Base-by-base conservation (phyloP, 2,329 filamentous ascomycete genomes). In the Reticulascus tulasneorum region DNA sequence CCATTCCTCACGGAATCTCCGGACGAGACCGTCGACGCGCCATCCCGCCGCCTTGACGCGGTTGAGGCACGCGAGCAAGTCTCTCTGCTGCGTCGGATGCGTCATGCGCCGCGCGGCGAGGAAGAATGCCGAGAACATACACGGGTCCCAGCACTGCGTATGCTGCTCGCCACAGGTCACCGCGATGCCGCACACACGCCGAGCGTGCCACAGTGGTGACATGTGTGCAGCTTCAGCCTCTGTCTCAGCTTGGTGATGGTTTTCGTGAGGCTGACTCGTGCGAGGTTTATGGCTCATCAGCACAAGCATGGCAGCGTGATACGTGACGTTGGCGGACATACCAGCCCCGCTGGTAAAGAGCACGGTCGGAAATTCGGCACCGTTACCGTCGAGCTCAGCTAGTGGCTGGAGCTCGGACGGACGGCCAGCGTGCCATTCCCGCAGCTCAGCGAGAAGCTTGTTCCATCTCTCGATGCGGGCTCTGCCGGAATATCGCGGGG, bases 321-420 rank as follows among this genome's bases (percentile, higher is more conserved):
- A 77, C 4, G 77, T 55, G 45, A 77, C 73, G 41, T 76, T 78
- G 4, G 69, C 73, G 1, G 75, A 50, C n/a, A 75, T 50, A 0
- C 65, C 54, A 11, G 59, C 58, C 15, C 52, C 58, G 44, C 52
- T 63, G 33, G 58, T 62, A 37, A 62, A 64, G 15, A 64, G 52
- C n/a, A 64, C 33, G 1, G 53, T 40, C 3, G 60, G 61, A n/a
- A n/a, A n/a, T 0, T 57, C 46, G 15, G 49, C 47, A 3, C 54
- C 50, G 26, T 48, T 45, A 10, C 52, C 47, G 13, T 59, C 55
- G 16, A 55, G 44, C 30, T 62, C 59, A 16, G 54, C 46, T 45
- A 63, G 53, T 19, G 60, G 56, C 20, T 52, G 52, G 34, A 60
- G 56, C 35, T 56, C 49, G 17, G 51, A 46, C 16, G 55, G 51